A percentile compares a stretch with the other conserved stretches of the same genome.
phyloP scores from a whole-genome alignment of 2,329 filamentous ascomycete genomes.

The Fusarium lateritium region DNA sequence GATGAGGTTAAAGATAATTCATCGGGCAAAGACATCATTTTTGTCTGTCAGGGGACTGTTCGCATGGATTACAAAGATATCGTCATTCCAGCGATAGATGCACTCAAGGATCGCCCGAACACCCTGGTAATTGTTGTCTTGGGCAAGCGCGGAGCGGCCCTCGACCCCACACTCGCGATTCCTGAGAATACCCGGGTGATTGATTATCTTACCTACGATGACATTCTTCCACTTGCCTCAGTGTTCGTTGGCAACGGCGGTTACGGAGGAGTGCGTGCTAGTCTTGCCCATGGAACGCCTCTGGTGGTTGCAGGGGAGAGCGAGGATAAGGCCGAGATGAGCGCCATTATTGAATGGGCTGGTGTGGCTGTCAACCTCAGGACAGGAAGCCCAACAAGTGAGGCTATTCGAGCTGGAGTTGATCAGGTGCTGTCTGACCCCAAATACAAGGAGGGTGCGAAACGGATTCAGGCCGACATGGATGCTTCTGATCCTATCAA shows the following conservation, averaged over 20 bases:
- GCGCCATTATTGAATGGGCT: conserved; percentile 13
- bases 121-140: conserved; percentile 5
- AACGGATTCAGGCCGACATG: conserved; percentile 7
- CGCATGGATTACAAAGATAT: conserved; percentile 22
- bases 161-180: neutral
- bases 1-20: neutral
- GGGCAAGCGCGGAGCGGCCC: neutral
- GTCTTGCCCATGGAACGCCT: conserved; percentile 9
- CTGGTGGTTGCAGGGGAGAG: conserved; percentile 13
- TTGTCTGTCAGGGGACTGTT: conserved; percentile 26
- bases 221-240: conserved; percentile 1
- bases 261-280: conserved; percentile 11
- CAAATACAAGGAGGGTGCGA: neutral
- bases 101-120: conserved; percentile 16
- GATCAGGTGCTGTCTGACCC: conserved; percentile 1
- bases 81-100: conserved; percentile 11
- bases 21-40: conserved; percentile 13
- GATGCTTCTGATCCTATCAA: conserved; percentile 2
- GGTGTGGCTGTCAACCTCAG: conserved; percentile 11
- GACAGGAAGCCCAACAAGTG: conserved; percentile 3
- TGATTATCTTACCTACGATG: conserved; percentile 6
- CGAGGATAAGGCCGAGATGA: conserved; percentile 16
- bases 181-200: conserved; percentile 1
- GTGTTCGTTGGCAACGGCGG: conserved; percentile 16
- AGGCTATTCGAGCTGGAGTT: conserved; percentile 5